Evolutionary conservation across 2,329 filamentous ascomycete genomes (phyloP), one percentile per base, ranked within the genome.

Genomic region (Podosphaera leucotricha): DNA sequence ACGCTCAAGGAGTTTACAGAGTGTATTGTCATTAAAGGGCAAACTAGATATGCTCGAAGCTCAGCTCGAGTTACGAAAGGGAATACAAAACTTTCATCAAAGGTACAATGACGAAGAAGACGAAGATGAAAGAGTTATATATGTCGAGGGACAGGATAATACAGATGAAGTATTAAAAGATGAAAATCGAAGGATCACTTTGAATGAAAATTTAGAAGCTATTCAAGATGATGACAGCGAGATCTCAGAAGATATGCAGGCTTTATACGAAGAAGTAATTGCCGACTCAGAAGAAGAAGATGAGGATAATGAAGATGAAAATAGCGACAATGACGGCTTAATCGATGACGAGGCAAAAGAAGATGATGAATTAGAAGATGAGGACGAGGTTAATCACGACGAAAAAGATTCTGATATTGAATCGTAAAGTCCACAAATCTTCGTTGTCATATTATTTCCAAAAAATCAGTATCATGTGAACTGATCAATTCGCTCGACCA

Each of bases 1-100:
- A 62, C 76, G 90, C 37, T 79, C 85, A 28, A 77, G 77, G 50
- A 85, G 83, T 15, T 67, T 95, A 20, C 76, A 80, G 48, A 83
- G 80, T 50, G 66, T 98, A 39, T 66, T 98, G 30, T 73, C 86
- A 18, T 70, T 98, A 47, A 94, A 94, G 65, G 90, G 90, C 20
- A 93, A 94, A 62, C 69, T 98, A 26, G 87, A 95, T 57, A 83
- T 98, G 73, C 69, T 95, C 41, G 80, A 90, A 55, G 78, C 83
- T 6, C 90, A 98, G 62, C 77, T 95, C 60, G 75, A 82, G 54
- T 64, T 93, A 53, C 70, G 90, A 42, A 75, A 74, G 54, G 72
- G 70, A 48, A 74, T 85, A 61, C 74, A 79, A 54, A 68, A 59
- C 46, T 48, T 56, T 45, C 50, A 58, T 51, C 46, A 63, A 41